Evolutionary conservation across 164 flowering plant species (phyloP), one percentile per base, ranked within the genome.

Genomic region (Sextonia rubra): DNA sequence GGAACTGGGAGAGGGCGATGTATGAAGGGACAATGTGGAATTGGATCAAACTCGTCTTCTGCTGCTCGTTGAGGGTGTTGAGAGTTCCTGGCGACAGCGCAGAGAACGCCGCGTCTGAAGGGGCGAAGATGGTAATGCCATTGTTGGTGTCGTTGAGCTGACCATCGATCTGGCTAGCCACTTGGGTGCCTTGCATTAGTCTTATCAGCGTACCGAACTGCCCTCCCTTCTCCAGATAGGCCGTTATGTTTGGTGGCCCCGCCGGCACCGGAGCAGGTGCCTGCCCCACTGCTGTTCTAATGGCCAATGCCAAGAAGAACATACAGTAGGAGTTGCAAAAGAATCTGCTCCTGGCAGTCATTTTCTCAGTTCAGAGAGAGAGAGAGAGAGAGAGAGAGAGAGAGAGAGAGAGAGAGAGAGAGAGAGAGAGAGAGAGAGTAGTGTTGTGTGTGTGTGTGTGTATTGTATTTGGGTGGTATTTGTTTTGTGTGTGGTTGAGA

Each of bases 61-160:
- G 83, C 71, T 84, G 83, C 71, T 85, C 87, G 22, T 74, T 71
- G 23, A 92, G 82, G 27, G 91, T 81, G 76, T 94, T 92, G 18
- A 94, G 84, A 12, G 91, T 87, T 18, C 98, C 97, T 0, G 93
- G 1, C 56, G 81, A 76, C 44, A 91, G 93, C 60, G 55, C 61
- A 17, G 91, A 75, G 74, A 94, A 94, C 60, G 95, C 92, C 48
- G 75, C 79, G 52, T 94, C 94, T 0, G 91, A 79, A 0, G 98
- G 98, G 0, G 94, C 97, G 37, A 93, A 86, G 0, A 93, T 3
- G 69, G 97, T 91, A 1, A 93, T 12, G 4, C 95, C 96, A 14
- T 83, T 82, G 81, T 86, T 85, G 60, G 96, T 79, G 75, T 84
- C 85, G 84, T 87, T 90, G 76, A 95, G 90, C 72, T 91, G 91